A percentile compares a stretch with the other conserved stretches of the same genome.
Evolutionary conservation across 2,329 filamentous ascomycete genomes (phyloP).

Genomic region (Boeremia lycopersici): DNA sequence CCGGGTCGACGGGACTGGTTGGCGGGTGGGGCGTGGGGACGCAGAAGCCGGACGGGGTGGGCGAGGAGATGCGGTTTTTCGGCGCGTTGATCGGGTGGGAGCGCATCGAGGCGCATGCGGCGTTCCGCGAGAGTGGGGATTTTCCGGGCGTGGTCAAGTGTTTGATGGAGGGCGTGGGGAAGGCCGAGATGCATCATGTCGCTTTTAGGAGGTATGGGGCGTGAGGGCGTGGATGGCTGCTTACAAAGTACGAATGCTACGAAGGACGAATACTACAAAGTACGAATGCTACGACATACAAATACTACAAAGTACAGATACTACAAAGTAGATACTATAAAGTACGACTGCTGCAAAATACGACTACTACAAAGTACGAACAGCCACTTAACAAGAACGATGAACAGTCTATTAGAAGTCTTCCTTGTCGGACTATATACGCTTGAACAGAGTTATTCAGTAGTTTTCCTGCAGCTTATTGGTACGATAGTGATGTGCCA

Average conservation of each 20-base stretch:
- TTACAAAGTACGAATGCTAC: neutral
- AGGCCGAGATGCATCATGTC: slow-evolving; percentile 50
- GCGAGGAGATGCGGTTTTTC: slow-evolving; percentile 47
- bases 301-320: no score
- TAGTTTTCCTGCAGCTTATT: no score
- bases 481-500: no score
- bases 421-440: no score
- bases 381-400: no score
- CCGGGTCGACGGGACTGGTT: slow-evolving; percentile 31
- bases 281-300: no score
- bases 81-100: slow-evolving; percentile 59
- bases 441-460: no score
- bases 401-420: no score
- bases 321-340: no score
- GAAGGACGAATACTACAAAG: neutral
- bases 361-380: no score
- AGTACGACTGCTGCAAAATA: no score
- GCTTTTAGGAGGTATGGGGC: slow-evolving; percentile 17
- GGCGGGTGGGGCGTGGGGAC: slow-evolving; percentile 47
- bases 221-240: neutral
- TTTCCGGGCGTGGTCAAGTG: slow-evolving; percentile 52
- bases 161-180: slow-evolving; percentile 52
- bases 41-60: slow-evolving; percentile 23
- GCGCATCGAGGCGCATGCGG: slow-evolving; percentile 57
- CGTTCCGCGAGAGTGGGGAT: slow-evolving; percentile 51